Base-by-base conservation (phyloP, 1,284 basidiomycete genomes). In the Cutaneotrichosporon sp. region DNA sequence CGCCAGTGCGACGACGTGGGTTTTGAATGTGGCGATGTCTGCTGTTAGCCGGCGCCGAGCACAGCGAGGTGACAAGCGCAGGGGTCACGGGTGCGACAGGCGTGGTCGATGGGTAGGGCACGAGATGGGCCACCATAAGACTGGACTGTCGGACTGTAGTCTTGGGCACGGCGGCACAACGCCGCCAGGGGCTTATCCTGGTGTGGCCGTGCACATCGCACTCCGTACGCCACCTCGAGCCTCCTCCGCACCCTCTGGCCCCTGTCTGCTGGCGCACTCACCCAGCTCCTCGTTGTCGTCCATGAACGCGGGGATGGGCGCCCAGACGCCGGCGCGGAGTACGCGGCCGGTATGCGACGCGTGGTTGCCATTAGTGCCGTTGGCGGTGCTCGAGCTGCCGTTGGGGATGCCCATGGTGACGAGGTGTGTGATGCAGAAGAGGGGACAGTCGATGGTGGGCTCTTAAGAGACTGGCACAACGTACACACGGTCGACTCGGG, bases 281-380 rank as follows among this genome's bases (percentile, higher is more conserved):
- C 88, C 88, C 58, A 93, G 80, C 64, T 92, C 88, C 73, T 93
- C 88, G 46, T 83, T 80, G 8, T 80, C 80, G 40, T 84, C 74
- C 77, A 91, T 91, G 76, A 93, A 93, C 10, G 88, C 84, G 10
- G 87, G 89, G 65, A 90, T 83, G 21, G 90, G 90, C 12, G 87
- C 86, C 75, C 82, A 92, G 51, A 92, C 83, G 42, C 90, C 90
- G 15, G 88, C 73, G 57, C 78, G 81, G 60, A 91, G 77, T n/a
- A 81, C 79, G 51, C 86, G 82, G 46, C 26, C 26, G 10, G 26
- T n/a, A 30, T 10, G 26, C 26, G 26, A n/a, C n/a, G 26, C 26
- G 26, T 61, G 57, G 36, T 55, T 45, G 23, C 67, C 33, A 17
- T 60, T 69, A 52, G 71, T 45, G 34, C 54, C 52, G 41, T 49